Evolutionary conservation across 2,329 filamentous ascomycete species (phyloP).

Genomic region (Colletotrichum camelliae): DNA sequence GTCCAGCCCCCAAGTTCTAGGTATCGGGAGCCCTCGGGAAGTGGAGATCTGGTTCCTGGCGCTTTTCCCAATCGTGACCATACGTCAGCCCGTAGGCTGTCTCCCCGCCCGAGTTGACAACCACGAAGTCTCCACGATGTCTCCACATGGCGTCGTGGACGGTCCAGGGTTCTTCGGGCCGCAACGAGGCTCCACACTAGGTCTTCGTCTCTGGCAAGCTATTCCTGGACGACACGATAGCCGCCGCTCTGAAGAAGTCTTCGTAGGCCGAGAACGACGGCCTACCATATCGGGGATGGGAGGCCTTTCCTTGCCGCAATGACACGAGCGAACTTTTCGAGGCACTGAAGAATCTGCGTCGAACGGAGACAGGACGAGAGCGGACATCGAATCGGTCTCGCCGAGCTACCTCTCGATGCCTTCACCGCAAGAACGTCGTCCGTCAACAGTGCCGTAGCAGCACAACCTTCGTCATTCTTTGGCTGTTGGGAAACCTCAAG

Average conservation of each 20-base stretch:
- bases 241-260: neutral
- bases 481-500: neutral
- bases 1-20: neutral
- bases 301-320: neutral
- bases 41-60: neutral
- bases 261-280: neutral
- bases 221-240: neutral
- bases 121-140: neutral
- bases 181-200: neutral
- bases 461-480: neutral
- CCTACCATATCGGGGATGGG: neutral
- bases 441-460: neutral
- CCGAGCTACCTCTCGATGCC: neutral
- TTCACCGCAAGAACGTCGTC: neutral
- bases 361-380: neutral
- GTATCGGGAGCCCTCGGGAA: neutral
- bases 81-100: neutral
- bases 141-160: neutral
- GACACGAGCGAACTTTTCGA: neutral
- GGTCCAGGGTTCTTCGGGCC: neutral
- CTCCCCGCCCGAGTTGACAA: neutral
- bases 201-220: neutral
- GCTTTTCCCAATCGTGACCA: neutral
- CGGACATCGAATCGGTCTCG: neutral
- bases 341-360: neutral